Base-by-base conservation (phyloP, 345 rosid genomes). In the Populus nigra region DNA sequence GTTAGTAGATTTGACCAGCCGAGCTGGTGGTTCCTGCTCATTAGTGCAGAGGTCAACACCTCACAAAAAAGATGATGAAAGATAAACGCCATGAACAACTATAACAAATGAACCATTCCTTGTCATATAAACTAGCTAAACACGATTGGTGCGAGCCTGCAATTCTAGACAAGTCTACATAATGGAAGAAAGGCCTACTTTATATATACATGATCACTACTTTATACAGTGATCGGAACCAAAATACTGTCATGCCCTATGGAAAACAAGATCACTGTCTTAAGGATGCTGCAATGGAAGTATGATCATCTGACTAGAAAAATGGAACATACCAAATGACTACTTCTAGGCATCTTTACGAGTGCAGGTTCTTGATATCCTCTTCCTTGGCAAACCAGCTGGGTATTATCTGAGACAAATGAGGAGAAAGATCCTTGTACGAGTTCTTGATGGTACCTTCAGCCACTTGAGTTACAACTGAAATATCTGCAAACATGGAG, bases 391-490 rank as follows among this genome's bases (percentile, higher is more conserved):
- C 89, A 57, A 80, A 88, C 89, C 90, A 86, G 80, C 75, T 75
- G 0, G 90, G 90, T 67, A 88, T 78, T 61, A 88, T 73, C 68
- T 75, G 78, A 16, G 78, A 71, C 61, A 86, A 71, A 69, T 86
- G 87, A 65, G 87, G 88, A 72, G 65, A 39, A 62, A 88, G 87
- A 74, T 88, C 90, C 84, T 83, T 86, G 76, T 69, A 88, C 29
- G 81, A 69, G 68, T 88, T 88, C 85, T 81, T 86, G 76, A 86
- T 88, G 20, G 89, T 88, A 39, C 87, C 86, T 81, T 88, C 91
- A 5, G 89, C 88, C 18, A 86, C 89, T 79, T 79, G 84, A 22
- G 91, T 88, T 0, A 83, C 89, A 65, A 86, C 61, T 17, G 89
- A 83, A 57, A 88, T 83, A 72, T 88, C 89, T 89, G 86, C 85